Conservation (phyloP, 805 yeast genomes). For the Yarrowia sp. region DNA sequence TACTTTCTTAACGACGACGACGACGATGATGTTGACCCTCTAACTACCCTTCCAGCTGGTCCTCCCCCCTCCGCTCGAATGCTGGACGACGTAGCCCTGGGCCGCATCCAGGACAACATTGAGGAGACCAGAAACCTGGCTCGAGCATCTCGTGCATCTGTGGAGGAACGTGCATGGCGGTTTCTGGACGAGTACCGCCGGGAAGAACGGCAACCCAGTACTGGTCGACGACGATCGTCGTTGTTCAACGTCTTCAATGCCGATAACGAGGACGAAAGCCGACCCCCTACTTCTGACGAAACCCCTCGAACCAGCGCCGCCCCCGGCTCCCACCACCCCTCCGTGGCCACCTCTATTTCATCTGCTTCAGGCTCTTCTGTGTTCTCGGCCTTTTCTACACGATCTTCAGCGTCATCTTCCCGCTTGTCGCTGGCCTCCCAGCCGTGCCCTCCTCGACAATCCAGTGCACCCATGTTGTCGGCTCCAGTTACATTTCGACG, state of each 20-base stretch:
- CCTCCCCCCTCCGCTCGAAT: not conserved
- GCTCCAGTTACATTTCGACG: not conserved
- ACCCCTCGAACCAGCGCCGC: not conserved
- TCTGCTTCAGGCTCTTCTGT: slow-evolving; percentile 11
- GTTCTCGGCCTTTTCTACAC: not conserved
- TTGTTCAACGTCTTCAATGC: slow-evolving; percentile 6
- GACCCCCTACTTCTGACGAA: not conserved
- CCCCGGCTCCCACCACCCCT: not conserved
- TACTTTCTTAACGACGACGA: slow-evolving; percentile 18
- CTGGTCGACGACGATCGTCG: not conserved
- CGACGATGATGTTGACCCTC: not conserved
- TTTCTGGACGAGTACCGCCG: slow-evolving; percentile 14
- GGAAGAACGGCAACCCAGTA: not conserved
- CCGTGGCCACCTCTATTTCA: not conserved
- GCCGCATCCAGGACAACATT: slow-evolving; percentile 11
- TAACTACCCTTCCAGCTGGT: not conserved
- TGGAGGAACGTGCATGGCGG: slow-evolving; percentile 22
- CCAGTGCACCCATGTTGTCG: not conserved
- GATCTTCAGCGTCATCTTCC: slow-evolving; percentile 1
- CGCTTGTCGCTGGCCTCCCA: slow-evolving; percentile 1
- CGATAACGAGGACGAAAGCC: not conserved
- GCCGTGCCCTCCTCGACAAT: not conserved
- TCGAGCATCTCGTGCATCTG: not conserved
- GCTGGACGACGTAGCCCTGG: not conserved
- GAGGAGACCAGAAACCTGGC: slow-evolving; percentile 1